A percentile compares a stretch with the other conserved stretches of the same genome.
Evolutionary conservation across 257 asterid species (phyloP).

Genomic region (Solanum pimpinellifolium): DNA sequence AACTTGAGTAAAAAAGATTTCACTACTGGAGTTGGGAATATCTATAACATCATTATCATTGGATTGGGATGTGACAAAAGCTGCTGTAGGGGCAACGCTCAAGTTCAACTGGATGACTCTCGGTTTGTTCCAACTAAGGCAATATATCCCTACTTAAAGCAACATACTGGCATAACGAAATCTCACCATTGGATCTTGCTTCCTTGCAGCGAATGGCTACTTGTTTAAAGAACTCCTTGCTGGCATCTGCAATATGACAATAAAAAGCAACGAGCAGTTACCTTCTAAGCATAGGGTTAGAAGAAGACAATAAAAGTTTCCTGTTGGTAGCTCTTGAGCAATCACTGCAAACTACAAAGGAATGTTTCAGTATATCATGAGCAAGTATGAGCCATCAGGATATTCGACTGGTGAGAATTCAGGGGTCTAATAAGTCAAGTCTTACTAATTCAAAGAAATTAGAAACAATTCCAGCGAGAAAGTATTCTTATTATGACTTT

Average conservation of each 20-base stretch:
- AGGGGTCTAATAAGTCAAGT: neutral
- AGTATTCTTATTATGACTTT: neutral
- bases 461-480: neutral
- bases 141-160: neutral
- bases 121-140: neutral
- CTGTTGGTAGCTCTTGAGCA: neutral
- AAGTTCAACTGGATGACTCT: neutral
- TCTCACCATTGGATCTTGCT: constrained; percentile 26
- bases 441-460: neutral
- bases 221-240: constrained; percentile 23
- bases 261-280: neutral
- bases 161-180: neutral
- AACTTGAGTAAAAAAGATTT: neutral
- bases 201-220: constrained; percentile 17
- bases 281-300: neutral
- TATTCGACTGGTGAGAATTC: neutral
- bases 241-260: constrained; percentile 21
- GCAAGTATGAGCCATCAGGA: neutral
- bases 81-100: neutral
- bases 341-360: neutral
- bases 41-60: neutral
- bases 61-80: neutral
- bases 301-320: neutral
- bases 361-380: neutral
- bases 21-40: neutral